Percentiles rank a stretch among this genome's conserved stretches.
phyloP scores from a whole-genome alignment of 2,329 filamentous ascomycete species.

The Diaporthe sp. region DNA sequence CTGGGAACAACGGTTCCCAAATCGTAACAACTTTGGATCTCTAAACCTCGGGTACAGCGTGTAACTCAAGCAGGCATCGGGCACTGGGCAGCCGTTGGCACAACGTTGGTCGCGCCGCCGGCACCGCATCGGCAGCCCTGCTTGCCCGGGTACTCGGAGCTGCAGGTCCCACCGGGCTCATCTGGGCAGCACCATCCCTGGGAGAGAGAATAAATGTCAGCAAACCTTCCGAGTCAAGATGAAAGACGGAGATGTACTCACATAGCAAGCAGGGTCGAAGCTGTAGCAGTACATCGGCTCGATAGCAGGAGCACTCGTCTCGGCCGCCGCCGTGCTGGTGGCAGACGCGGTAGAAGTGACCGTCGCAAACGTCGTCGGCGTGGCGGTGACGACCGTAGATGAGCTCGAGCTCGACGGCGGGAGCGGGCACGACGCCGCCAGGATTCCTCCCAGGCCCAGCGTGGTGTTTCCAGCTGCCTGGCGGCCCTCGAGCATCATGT shows the following conservation, averaged over 20 bases:
- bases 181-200: conserved; percentile 19
- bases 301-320: background rate
- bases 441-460: background rate
- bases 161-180: conserved; percentile 7
- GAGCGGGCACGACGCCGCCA: background rate
- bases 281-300: conserved; percentile 26
- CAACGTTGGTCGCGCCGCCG: background rate
- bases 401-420: conserved; percentile 19
- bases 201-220: background rate
- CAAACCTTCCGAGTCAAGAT: background rate
- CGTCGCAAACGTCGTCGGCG: background rate
- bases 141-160: background rate
- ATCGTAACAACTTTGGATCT: background rate
- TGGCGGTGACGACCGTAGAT: background rate
- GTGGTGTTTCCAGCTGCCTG: background rate
- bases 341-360: background rate
- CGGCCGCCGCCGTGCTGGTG: background rate
- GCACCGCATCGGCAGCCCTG: conserved; percentile 10
- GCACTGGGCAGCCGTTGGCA: background rate
- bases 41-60: too few relatives aligned
- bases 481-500: background rate
- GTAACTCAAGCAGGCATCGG: background rate
- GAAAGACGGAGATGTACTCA: background rate
- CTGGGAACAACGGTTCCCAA: too few relatives aligned
- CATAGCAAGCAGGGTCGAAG: conserved; percentile 18